These are phyloP conservation scores for Suillus tomentosus DNA, from an alignment of 768 basidiomycete species.

Conservation along the genomic window DNA sequence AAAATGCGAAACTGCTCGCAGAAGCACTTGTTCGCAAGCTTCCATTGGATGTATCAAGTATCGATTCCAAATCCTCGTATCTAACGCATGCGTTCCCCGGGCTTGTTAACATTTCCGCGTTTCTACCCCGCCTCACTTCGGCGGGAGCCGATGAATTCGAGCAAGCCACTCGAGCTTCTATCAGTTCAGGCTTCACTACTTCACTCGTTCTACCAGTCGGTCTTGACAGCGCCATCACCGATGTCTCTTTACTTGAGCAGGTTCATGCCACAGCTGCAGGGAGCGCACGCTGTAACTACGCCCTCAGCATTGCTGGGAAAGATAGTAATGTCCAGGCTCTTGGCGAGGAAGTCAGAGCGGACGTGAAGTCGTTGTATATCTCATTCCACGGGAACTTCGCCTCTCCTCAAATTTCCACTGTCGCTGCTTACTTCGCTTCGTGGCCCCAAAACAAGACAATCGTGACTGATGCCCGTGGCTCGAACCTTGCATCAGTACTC, in stretches of 20 bases:
- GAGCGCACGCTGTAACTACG: conserved; percentile 84
- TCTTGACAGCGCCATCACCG: conserved; percentile 59
- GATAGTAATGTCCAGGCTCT: conserved; percentile 61
- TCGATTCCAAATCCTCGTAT: conserved; percentile 95
- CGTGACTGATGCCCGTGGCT: conserved; percentile 89
- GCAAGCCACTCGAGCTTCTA: conserved; percentile 74
- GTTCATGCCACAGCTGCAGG: conserved; percentile 65
- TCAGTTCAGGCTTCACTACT: conserved; percentile 90
- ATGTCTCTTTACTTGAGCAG: conserved; percentile 65
- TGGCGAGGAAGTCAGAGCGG: conserved; percentile 75
- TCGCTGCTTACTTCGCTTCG: conserved; percentile 84
- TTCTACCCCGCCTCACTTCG: conserved; percentile 69
- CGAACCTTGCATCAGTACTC: conserved; percentile 90
- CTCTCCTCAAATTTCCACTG: conserved; percentile 63
- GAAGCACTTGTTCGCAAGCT: conserved; percentile 90
- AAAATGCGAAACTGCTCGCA: conserved; percentile 94
- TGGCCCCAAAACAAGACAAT: conserved; percentile 95
- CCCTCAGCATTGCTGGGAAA: conserved; percentile 77
- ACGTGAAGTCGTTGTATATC: conserved; percentile 85
- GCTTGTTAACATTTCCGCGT: conserved; percentile 84
- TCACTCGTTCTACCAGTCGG: conserved; percentile 78
- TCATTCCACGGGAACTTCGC: conserved; percentile 59
- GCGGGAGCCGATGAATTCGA: conserved; percentile 54
- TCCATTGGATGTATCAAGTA: conserved; percentile 84
- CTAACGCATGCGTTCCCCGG: conserved; percentile 90